Evolutionary conservation across 441 rosid species (phyloP), one percentile per base, ranked within the genome.

Genomic region (Mallotus japonicus): DNA sequence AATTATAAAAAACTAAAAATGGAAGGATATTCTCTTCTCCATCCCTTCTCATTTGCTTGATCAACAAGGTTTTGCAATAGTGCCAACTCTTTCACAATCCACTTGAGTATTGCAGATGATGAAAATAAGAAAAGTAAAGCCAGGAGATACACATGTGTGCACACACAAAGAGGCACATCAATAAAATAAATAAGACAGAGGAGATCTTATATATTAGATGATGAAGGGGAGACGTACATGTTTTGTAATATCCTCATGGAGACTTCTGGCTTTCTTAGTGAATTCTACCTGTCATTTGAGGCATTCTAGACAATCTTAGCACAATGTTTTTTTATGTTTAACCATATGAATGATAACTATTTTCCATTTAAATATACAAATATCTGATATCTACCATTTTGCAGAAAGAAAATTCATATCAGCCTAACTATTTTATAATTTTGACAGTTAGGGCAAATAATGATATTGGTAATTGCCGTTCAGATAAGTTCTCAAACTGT

Each of bases 11-110:
- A 24, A 71, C 11, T 56, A 61, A 37, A 46, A 28, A 49, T 16
- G 44, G 75, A 88, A 88, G 92, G 92, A 88, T 88, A 88, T 88
- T 81, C 83, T 79, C 77, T 75, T 74, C 86, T 83, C 77, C 84
- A 77, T 22, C 91, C 92, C 81, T 82, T 86, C 85, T 85, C 90
- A 65, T 85, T 83, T 57, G 85, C 84, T 8, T 68, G 77, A 62
- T 83, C 79, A 40, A 86, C 78, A 63, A 40, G 75, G 32, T 77
- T 73, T 79, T 83, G 85, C 67, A 85, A 77, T 16, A 63, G 65
- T 56, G 28, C 72, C 69, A 85, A 70, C 81, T 88, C 87, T 75
- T 63, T 78, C 56, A 58, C 76, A 67, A 81, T 86, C 83, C 87
- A 71, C 92, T 86, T 28, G 8, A 8, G 46, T 9, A 17, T 32